These are phyloP conservation scores for Periglandula ipomoeae DNA, from an alignment of 2,329 filamentous ascomycete species.

Conservation along the genomic window DNA sequence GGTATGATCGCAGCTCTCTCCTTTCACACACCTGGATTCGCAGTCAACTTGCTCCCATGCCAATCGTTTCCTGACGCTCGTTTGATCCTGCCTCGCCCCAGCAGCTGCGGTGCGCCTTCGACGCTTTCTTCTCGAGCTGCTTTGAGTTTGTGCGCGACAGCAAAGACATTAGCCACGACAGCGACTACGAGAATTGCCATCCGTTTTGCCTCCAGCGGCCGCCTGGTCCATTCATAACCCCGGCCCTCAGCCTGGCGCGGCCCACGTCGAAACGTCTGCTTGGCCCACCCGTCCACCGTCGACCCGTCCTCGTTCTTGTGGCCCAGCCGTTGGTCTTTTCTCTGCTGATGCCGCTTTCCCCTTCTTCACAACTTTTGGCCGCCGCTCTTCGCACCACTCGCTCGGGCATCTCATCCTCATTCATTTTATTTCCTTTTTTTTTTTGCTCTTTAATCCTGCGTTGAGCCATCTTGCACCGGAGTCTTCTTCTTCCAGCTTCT, in stretches of 20 bases:
- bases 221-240: neutral
- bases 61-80: neutral
- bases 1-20: too few species aligned
- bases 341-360: constrained; percentile 2
- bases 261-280: constrained; percentile 1
- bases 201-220: neutral
- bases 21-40: neutral
- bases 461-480: neutral
- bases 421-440: neutral
- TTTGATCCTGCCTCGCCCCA: neutral
- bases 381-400: constrained; percentile 1
- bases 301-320: neutral
- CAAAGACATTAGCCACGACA: too few species aligned
- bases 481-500: neutral
- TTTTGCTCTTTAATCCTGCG: neutral
- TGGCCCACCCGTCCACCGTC: constrained; percentile 3
- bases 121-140: neutral
- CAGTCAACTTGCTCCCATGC: neutral
- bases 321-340: constrained; percentile 6
- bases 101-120: neutral
- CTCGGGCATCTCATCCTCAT: neutral
- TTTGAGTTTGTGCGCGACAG: neutral
- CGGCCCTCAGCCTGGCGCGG: neutral
- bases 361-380: neutral
- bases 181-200: too few species aligned